Conservation (phyloP, 495 filamentous ascomycete genomes). For the Wilcoxina mikolae region DNA sequence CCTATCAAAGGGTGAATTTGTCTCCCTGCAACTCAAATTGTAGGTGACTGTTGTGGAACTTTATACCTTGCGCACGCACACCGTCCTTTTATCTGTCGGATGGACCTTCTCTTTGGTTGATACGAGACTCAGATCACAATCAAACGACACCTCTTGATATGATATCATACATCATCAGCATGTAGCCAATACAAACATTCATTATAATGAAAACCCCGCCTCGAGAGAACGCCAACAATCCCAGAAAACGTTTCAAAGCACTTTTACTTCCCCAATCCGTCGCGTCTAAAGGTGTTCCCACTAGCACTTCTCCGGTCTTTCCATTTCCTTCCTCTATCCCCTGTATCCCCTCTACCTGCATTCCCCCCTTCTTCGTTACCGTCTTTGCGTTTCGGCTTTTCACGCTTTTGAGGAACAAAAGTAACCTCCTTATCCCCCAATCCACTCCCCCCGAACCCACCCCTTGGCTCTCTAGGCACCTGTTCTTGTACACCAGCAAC, state of each 20-base stretch:
- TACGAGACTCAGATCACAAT: neutral
- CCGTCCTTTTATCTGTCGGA: no score
- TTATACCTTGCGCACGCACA: no score
- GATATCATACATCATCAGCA: neutral
- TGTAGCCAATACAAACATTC: neutral
- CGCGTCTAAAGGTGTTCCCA: conserved; percentile 49
- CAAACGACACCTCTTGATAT: neutral
- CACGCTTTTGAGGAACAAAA: conserved; percentile 52
- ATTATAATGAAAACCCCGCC: neutral
- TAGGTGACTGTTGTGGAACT: no score
- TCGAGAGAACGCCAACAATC: neutral
- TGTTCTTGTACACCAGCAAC: conserved; percentile 36
- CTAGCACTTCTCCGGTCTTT: conserved; percentile 51
- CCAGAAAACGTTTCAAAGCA: neutral
- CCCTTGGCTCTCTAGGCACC: conserved; percentile 28
- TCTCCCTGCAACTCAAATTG: no score
- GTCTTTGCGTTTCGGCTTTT: conserved; percentile 35
- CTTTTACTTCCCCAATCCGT: conserved; percentile 9
- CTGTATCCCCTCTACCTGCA: conserved; percentile 16
- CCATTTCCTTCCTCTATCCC: conserved; percentile 31
- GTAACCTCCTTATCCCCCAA: conserved; percentile 77
- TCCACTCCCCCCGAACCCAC: conserved; percentile 42
- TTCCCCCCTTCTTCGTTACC: conserved; percentile 14
- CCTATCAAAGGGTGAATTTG: no score
- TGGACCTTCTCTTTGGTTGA: no score